Evolutionary conservation across 768 basidiomycete genomes (phyloP).

Genomic region (Phlegmacium glaucopus): DNA sequence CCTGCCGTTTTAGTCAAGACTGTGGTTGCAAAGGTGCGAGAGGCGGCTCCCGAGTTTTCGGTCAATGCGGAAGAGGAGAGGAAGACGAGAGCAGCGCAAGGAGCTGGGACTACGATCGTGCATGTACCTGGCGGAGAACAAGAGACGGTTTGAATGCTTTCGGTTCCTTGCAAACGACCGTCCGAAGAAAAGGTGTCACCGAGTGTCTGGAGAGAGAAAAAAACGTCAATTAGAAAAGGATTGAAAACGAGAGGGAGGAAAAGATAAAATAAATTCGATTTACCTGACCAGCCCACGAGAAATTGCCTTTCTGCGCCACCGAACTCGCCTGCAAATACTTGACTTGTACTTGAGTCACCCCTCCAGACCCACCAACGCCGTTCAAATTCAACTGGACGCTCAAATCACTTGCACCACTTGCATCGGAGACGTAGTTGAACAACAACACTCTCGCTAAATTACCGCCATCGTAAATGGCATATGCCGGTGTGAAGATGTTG

Average conservation of each 20-base stretch:
- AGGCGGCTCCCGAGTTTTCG: conserved; percentile 30
- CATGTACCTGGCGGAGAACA: conserved; percentile 46
- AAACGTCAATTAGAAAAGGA: no score
- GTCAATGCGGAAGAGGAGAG: conserved; percentile 39
- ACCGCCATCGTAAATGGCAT: conserved; percentile 73
- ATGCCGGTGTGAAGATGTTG: conserved; percentile 58
- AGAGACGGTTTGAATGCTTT: conserved; percentile 47
- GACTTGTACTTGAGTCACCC: conserved; percentile 48
- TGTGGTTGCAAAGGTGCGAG: conserved; percentile 50
- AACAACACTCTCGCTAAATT: conserved; percentile 57
- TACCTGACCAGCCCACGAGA: conserved; percentile 52
- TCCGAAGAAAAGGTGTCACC: conserved; percentile 60
- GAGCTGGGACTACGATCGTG: conserved; percentile 60
- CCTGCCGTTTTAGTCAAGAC: conserved; percentile 45
- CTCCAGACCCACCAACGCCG: conserved; percentile 31
- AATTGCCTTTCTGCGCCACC: conserved; percentile 52
- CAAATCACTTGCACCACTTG: conserved; percentile 52
- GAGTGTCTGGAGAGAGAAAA: conserved; percentile 40
- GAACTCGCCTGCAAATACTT: conserved; percentile 49
- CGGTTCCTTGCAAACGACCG: conserved; percentile 53
- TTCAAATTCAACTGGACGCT: conserved; percentile 49
- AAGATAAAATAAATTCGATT: no score
- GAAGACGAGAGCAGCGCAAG: conserved; percentile 70
- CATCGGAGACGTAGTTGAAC: conserved; percentile 70
- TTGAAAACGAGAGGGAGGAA: no score